A percentile compares a stretch with the other conserved stretches of the same genome.
Conservation (phyloP, 371 early-diverging fungal species). For the Polyrhizophydium stewartii region DNA sequence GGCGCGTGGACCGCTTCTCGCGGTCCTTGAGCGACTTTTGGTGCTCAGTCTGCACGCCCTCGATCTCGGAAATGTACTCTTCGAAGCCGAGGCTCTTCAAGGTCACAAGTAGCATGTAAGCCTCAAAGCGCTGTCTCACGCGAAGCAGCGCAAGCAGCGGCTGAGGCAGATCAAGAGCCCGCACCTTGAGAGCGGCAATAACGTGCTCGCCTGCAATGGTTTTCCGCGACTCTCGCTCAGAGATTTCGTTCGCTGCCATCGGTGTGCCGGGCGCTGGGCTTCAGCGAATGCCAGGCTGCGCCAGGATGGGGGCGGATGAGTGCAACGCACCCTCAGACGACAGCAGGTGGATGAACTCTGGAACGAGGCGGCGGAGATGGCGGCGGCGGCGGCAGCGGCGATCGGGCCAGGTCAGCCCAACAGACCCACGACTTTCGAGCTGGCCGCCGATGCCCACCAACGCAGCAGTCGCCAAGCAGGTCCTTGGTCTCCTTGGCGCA, state of each 20-base stretch:
- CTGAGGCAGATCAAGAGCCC: not conserved
- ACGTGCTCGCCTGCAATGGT: slow-evolving; percentile 98
- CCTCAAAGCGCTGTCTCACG: not conserved
- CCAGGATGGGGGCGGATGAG: not conserved
- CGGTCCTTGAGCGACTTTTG: slow-evolving; percentile 85
- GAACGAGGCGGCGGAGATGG: too few relatives aligned
- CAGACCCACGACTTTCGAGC: not conserved
- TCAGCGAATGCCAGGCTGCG: not conserved
- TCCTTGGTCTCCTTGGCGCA: slow-evolving; percentile 96
- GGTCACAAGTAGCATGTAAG: slow-evolving; percentile 1
- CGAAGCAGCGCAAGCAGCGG: not conserved
- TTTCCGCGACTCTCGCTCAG: slow-evolving; percentile 96
- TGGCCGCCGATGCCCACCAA: slow-evolving; percentile 57
- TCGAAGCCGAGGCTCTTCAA: slow-evolving; percentile 84
- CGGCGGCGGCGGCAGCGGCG: too few relatives aligned
- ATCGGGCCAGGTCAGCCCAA: too few relatives aligned
- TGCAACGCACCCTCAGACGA: slow-evolving; percentile 45
- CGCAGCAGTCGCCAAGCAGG: slow-evolving; percentile 89
- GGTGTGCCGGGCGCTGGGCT: slow-evolving; percentile 9
- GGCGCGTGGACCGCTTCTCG: slow-evolving; percentile 78
- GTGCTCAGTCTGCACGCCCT: slow-evolving; percentile 87
- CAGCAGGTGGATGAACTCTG: slow-evolving; percentile 91
- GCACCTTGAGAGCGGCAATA: slow-evolving; percentile 77
- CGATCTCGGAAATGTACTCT: slow-evolving; percentile 83
- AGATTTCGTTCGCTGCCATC: slow-evolving; percentile 84